phyloP scores from a whole-genome alignment of 371 early-diverging fungal genomes.

The Syncephalastrum sp. region DNA sequence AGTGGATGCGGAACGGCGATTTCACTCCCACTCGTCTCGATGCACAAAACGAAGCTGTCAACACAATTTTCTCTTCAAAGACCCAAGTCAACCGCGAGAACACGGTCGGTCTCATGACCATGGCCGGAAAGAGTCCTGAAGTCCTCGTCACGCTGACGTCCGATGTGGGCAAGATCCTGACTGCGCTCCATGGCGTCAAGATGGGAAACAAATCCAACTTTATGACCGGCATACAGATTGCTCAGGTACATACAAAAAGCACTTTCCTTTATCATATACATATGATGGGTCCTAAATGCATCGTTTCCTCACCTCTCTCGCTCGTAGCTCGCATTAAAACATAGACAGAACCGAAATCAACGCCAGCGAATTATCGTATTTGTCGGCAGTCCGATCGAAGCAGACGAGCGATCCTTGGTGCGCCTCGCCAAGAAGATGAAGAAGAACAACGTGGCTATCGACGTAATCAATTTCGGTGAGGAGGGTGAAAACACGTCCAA shows the following conservation, averaged over 20 bases:
- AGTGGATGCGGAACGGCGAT: conserved; percentile 99
- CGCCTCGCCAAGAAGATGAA: conserved; percentile 94
- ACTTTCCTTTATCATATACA: too few relatives aligned
- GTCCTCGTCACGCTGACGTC: conserved; percentile 90
- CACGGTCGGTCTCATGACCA: conserved; percentile 95
- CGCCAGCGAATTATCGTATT: conserved; percentile 93
- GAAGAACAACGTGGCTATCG: conserved; percentile 96
- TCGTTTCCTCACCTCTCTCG: conserved; percentile 7
- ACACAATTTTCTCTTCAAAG: conserved; percentile 89
- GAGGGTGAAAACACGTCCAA: conserved; percentile 86
- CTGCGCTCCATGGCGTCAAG: conserved; percentile 80
- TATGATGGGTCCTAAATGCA: neutral
- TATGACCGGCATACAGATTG: conserved; percentile 90
- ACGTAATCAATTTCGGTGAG: conserved; percentile 97
- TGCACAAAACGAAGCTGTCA: conserved; percentile 95
- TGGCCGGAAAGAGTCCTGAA: conserved; percentile 96
- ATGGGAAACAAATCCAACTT: conserved; percentile 77
- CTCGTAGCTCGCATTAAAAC: conserved; percentile 87
- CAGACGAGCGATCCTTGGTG: conserved; percentile 85
- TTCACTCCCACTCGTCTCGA: conserved; percentile 94
- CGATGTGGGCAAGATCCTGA: conserved; percentile 88
- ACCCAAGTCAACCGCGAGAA: conserved; percentile 94
- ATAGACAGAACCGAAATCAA: conserved; percentile 96
- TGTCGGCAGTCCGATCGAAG: conserved; percentile 85
- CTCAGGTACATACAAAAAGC: conserved; percentile 69